Evolutionary conservation across 2,329 filamentous ascomycete species (phyloP), one percentile per base, ranked within the genome.

Genomic region (Apiospora hydei): DNA sequence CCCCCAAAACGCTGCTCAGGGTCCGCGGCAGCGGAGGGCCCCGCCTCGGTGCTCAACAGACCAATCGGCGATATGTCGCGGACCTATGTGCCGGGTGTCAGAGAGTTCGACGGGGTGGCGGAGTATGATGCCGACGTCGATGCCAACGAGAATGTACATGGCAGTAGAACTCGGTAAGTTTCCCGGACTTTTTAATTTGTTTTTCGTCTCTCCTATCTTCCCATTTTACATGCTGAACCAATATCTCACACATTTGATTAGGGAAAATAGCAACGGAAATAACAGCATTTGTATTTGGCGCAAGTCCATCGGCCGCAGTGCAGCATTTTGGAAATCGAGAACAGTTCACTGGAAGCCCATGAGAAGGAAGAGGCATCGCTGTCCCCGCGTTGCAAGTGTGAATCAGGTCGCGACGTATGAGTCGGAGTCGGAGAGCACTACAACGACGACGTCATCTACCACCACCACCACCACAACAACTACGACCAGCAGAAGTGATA

Each of bases 31-130:
- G 41, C 26, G 30, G 51, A 34, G 24, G 13, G 26, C 24, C 26
- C 51, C 1, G 26, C 53, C 38, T 11, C 69, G 51, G 34, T 70
- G 24, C 69, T 70, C 47, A 21, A 46, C 38, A 26, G 69, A 21
- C 16, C 16, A 8, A 53, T 70, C 16, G 69, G 69, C 41, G 69
- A 66, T 24, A 70, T 70, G 69, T 46, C 69, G 69, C 69, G 51
- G 34, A 70, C 69, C 10, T 26, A 67, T 30, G 6, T 67, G 21
- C 57, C 14, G 26, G 41, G 57, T 24, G 57, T 67, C 24, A 24
- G 11, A n/a, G 53, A 70, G 14, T 14, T 30, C 14, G 51, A 64
- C 18, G 57, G 57, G 11, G 30, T 6, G 34, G 30, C 21, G 34
- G 57, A 64, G 34, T 38, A 24, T n/a, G 57, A 64, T 13, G 34